Percentiles rank a stretch among this genome's conserved stretches.
Conservation (phyloP, 2,329 filamentous ascomycete genomes). For the Zymoseptoria ardabiliae region DNA sequence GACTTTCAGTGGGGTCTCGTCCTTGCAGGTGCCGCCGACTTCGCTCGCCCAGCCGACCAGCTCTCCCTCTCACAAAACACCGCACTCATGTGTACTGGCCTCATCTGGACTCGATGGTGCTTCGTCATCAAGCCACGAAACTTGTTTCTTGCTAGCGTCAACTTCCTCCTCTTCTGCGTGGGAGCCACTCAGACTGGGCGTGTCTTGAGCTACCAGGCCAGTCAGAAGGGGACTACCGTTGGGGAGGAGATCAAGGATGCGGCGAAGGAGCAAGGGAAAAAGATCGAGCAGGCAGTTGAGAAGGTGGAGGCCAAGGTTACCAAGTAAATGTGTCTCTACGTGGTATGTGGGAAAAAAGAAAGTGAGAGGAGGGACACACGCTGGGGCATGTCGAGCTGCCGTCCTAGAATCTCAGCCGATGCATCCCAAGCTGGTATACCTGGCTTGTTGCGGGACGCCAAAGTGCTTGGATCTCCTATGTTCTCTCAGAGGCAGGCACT, state of each 20-base stretch:
- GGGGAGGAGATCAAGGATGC: slow-evolving; percentile 36
- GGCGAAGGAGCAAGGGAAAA: slow-evolving; percentile 25
- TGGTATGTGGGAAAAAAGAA: neutral
- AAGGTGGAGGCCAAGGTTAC: slow-evolving; percentile 32
- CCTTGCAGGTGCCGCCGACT: slow-evolving; percentile 84
- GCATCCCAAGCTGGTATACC: too few relatives aligned
- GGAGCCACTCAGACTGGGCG: slow-evolving; percentile 74
- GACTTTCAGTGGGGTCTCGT: slow-evolving; percentile 73
- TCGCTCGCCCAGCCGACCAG: slow-evolving; percentile 82
- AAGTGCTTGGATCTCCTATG: neutral
- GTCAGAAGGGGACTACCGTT: slow-evolving; percentile 49
- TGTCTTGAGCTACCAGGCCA: slow-evolving; percentile 60
- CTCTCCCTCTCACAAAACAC: slow-evolving; percentile 89
- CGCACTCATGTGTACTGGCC: slow-evolving; percentile 80
- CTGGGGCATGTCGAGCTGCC: too few relatives aligned
- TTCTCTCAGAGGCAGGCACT: neutral
- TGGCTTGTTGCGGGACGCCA: neutral
- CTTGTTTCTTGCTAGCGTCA: slow-evolving; percentile 85
- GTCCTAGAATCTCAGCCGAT: too few relatives aligned
- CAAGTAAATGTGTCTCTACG: neutral
- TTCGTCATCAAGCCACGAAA: slow-evolving; percentile 93
- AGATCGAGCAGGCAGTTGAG: slow-evolving; percentile 30
- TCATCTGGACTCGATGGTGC: slow-evolving; percentile 99
- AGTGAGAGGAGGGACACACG: neutral
- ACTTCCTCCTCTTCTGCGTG: slow-evolving; percentile 93